Base-by-base conservation (phyloP, 345 rosid genomes). In the Populus pruinosa region DNA sequence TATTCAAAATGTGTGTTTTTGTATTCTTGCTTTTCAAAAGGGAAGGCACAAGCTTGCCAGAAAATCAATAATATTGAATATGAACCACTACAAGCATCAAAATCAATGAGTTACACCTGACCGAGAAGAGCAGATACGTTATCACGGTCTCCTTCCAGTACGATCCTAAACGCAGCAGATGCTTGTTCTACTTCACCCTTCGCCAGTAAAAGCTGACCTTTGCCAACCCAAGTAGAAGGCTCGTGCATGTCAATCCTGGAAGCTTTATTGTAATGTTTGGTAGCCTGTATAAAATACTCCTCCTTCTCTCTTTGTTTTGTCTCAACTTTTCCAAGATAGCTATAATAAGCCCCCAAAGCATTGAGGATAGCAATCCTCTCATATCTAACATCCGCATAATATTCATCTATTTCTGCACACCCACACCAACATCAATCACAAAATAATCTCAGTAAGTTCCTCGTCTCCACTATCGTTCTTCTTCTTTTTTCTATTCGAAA, bases 151-250 rank as follows among this genome's bases (percentile, higher is more conserved):
- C 87, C 94, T 70, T 89, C 99, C 74, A 96, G 75, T 21, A 89
- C 94, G 70, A 96, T 93, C 80, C 85, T 96, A 85, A 96, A 96
- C 12, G 98, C 97, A 85, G 93, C 87, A 77, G 82, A 89, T 64
- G 98, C 99, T 83, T 92, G 97, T 59, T 93, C 98, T 74, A 91
- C 73, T 78, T 96, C 99, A 75, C 97, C 97, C 88, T 92, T 93
- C 72, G 94, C 99, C 79, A 96, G 88, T 84, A 96, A 90, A 70
- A 96, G 92, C 86, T 96, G 99, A 82, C 99, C 99, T 93, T 96
- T 96, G 67, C 98, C 98, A 84, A 96, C 94, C 98, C 99, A 96
- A 84, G 98, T 96, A 43, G 94, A 92, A 82, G 99, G 96, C 82
- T 96, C 99, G 59, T 93, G 98, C 98, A 96, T 89, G 85, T 96